Evolutionary conservation across 2,329 filamentous ascomycete genomes (phyloP), one percentile per base, ranked within the genome.

Genomic region (Paraphoma chrysanthemicola): DNA sequence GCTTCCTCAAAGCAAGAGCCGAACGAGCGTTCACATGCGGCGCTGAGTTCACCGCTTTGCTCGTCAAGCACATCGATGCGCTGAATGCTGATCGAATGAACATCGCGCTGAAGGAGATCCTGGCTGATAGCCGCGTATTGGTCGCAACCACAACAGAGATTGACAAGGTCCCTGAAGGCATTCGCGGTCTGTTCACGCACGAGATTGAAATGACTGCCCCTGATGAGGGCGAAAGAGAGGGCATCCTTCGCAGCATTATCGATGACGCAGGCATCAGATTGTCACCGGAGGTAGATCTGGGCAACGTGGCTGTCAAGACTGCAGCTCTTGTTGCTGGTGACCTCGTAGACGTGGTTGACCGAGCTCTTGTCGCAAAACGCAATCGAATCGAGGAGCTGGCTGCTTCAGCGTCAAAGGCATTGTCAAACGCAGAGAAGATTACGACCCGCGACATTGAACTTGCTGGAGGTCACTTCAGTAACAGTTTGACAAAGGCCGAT

Each of bases 91-190:
- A 98, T 73, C 87, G 94, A 38, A 97, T 98, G 82, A 88, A 92
- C 16, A 86, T 90, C 4, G 91, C 92, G 0, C 83, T 99, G 71
- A 91, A 92, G 71, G 91, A 96, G 59, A 88, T 98, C 2, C 78
- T 97, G 18, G 83, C 86, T n/a, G 89, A 90, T 45, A 88, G 88
- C 3, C 84, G 95, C 52, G 91, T 98, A 2, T 79, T 99, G 23
- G 88, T 99, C 66, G 94, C 95, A 0, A 99, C 95, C 0, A 97
- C 94, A 0, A 97, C 93, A 6, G 94, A 98, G 65, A 88, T 97
- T 0, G 95, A 98, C 72, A 96, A 98, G 75, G 87, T 99, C 1
- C 91, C 94, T 0, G 93, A 97, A 68, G 91, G 91, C 0, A 88
- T 98, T 17, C 87, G 95, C 51, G 92, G 92, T 10, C 82, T 98